Percentiles rank a stretch among this genome's conserved stretches.
Conservation (phyloP, 768 basidiomycete genomes). For the Glaciozyma martinii region DNA sequence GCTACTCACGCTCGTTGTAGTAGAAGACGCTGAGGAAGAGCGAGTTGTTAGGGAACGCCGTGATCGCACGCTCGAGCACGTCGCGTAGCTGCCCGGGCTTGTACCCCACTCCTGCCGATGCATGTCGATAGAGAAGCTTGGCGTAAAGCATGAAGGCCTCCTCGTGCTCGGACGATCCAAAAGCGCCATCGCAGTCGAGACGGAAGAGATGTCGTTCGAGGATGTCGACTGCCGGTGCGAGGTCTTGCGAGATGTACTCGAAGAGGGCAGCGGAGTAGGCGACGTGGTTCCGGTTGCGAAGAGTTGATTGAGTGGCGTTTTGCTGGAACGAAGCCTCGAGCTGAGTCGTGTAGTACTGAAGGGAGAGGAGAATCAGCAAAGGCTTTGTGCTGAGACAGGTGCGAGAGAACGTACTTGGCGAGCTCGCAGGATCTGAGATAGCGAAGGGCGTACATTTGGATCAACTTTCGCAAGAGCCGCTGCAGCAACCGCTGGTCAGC, state of each 20-base stretch:
- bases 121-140: slow-evolving; percentile 37
- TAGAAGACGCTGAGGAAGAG: slow-evolving; percentile 40
- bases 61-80: slow-evolving; percentile 38
- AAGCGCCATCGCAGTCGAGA: slow-evolving; percentile 13
- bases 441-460: neutral
- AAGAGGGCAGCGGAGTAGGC: slow-evolving; percentile 34
- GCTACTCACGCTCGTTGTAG: slow-evolving; percentile 34
- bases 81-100: slow-evolving; percentile 35
- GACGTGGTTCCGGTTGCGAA: slow-evolving; percentile 22
- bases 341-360: slow-evolving; percentile 11
- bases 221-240: slow-evolving; percentile 32
- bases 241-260: slow-evolving; percentile 29
- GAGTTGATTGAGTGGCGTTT: slow-evolving; percentile 8
- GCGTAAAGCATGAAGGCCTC: slow-evolving; percentile 35
- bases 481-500: neutral
- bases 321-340: slow-evolving; percentile 21
- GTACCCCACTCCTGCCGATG: slow-evolving; percentile 25
- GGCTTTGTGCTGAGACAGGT: neutral
- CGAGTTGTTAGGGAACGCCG: slow-evolving; percentile 40
- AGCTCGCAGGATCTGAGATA: slow-evolving; percentile 18
- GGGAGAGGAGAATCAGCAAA: slow-evolving; percentile 5
- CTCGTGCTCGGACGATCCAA: slow-evolving; percentile 35
- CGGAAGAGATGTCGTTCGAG: slow-evolving; percentile 30
- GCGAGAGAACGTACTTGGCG: slow-evolving; percentile 5
- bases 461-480: neutral